Conservation (phyloP, 352 stramenopile genomes). For the Globisporangium okanoganense region DNA sequence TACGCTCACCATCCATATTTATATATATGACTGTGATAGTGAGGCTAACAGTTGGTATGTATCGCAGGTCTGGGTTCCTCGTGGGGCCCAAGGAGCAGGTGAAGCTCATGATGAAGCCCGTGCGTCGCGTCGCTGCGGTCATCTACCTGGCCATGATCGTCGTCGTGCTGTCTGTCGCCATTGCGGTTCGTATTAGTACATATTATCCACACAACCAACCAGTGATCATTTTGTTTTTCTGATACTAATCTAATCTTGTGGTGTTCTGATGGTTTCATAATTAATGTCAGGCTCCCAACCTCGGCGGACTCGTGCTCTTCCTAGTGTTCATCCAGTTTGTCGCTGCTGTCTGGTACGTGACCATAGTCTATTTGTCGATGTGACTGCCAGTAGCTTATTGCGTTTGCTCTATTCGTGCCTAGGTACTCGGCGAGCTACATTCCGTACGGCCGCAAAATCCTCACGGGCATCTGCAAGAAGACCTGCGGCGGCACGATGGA, state of each 20-base stretch:
- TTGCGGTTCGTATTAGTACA: slow-evolving; percentile 38
- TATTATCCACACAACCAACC: too few relatives aligned
- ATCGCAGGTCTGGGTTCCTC: slow-evolving; percentile 66
- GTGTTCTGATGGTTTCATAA: too few relatives aligned
- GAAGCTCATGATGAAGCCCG: slow-evolving; percentile 87
- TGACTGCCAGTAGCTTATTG: background rate
- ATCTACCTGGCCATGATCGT: slow-evolving; percentile 82
- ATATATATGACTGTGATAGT: background rate
- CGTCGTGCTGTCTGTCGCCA: slow-evolving; percentile 62
- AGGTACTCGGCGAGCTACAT: slow-evolving; percentile 86
- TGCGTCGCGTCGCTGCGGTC: slow-evolving; percentile 61
- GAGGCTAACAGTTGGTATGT: background rate
- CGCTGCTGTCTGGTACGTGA: slow-evolving; percentile 60
- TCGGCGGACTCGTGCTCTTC: slow-evolving; percentile 74
- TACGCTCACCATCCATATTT: slow-evolving; percentile 25
- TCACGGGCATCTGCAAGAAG: slow-evolving; percentile 62
- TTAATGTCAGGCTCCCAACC: slow-evolving; percentile 47
- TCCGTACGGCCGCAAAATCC: slow-evolving; percentile 79
- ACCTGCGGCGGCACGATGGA: slow-evolving; percentile 38
- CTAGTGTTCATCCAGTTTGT: slow-evolving; percentile 75
- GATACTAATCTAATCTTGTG: too few relatives aligned
- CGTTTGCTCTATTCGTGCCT: background rate
- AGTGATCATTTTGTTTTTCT: too few relatives aligned
- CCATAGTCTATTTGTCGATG: background rate
- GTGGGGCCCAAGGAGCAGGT: slow-evolving; percentile 76